phyloP scores from a whole-genome alignment of 495 filamentous ascomycete genomes.

The Xylaria venustula region DNA sequence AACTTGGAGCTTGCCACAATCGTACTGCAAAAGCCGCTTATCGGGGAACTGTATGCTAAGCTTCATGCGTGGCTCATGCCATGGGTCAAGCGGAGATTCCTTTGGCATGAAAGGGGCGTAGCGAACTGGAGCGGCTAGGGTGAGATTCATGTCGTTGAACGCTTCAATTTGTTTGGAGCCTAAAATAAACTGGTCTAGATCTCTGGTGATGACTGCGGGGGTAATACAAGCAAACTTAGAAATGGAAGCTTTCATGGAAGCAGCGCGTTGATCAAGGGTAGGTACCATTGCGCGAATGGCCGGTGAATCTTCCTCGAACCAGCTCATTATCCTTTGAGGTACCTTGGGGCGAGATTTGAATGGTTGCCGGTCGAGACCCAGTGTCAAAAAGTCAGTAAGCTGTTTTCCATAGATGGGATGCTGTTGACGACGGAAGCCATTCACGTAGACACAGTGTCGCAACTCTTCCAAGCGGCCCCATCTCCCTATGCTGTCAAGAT shows the following conservation, averaged over 20 bases:
- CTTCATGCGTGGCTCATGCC: constrained; percentile 91
- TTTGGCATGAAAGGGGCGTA: constrained; percentile 50
- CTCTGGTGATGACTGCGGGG: constrained; percentile 77
- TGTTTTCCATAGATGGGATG: constrained; percentile 77
- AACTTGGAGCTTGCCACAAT: constrained; percentile 94
- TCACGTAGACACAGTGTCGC: constrained; percentile 76
- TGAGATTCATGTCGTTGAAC: constrained; percentile 52
- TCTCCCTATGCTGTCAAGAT: constrained; percentile 68
- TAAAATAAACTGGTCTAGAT: constrained; percentile 66
- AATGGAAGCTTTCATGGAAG: constrained; percentile 68
- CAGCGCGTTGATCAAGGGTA: constrained; percentile 68
- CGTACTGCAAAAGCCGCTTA: constrained; percentile 90
- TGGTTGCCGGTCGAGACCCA: constrained; percentile 56
- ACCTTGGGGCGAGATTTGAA: constrained; percentile 53
- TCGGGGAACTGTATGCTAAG: constrained; percentile 96
- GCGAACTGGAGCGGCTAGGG: constrained; percentile 43
- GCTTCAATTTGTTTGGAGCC: constrained; percentile 58
- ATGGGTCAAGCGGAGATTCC: constrained; percentile 65
- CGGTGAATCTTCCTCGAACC: constrained; percentile 69
- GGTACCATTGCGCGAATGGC: constrained; percentile 70
- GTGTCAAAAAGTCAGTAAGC: constrained; percentile 67
- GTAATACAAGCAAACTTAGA: constrained; percentile 89
- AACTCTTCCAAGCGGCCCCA: constrained; percentile 75
- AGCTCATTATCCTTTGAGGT: constrained; percentile 59
- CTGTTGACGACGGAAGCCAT: constrained; percentile 75